Evolutionary conservation across 2,329 filamentous ascomycete species (phyloP).

Genomic region (Grosmannia clavigera): DNA sequence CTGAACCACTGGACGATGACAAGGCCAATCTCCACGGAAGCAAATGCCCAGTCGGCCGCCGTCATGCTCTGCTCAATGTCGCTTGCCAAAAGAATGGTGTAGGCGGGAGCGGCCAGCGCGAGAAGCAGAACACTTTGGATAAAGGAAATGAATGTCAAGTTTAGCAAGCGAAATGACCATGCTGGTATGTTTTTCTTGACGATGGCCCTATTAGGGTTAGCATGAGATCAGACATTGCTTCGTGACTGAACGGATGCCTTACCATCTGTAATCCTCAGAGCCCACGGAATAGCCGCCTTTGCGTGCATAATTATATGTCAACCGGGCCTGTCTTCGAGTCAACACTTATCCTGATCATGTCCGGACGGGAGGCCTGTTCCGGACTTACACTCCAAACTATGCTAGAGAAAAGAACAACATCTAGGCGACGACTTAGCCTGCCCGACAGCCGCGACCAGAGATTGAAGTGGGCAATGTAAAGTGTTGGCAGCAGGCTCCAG

Average conservation of each 20-base stretch:
- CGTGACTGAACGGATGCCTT: slow-evolving; percentile 4
- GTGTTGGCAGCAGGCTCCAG: slow-evolving; percentile 80
- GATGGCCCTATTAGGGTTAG: slow-evolving; percentile 42
- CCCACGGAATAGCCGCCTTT: slow-evolving; percentile 83
- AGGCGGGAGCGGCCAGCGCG: slow-evolving; percentile 62
- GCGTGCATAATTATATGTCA: slow-evolving; percentile 96
- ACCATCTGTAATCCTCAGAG: slow-evolving; percentile 91
- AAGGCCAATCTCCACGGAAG: slow-evolving; percentile 33
- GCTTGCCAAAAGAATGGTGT: slow-evolving; percentile 64
- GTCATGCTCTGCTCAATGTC: slow-evolving; percentile 42
- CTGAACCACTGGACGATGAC: slow-evolving; percentile 63
- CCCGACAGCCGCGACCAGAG: slow-evolving; percentile 70
- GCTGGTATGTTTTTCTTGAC: slow-evolving; percentile 53
- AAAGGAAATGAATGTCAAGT: slow-evolving; percentile 79
- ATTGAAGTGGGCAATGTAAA: slow-evolving; percentile 77
- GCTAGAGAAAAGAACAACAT: slow-evolving; percentile 59
- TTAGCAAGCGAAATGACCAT: slow-evolving; percentile 68
- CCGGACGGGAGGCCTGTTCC: background rate
- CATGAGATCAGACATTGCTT: background rate
- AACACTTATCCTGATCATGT: background rate
- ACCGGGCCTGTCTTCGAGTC: slow-evolving; percentile 42
- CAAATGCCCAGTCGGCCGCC: slow-evolving; percentile 34
- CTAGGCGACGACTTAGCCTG: slow-evolving; percentile 56
- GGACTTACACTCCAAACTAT: slow-evolving; percentile 64
- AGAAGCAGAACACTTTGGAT: slow-evolving; percentile 74